Evolutionary conservation across 1,284 basidiomycete species (phyloP), one percentile per base, ranked within the genome.

Genomic region (Trichosporon ovoides): DNA sequence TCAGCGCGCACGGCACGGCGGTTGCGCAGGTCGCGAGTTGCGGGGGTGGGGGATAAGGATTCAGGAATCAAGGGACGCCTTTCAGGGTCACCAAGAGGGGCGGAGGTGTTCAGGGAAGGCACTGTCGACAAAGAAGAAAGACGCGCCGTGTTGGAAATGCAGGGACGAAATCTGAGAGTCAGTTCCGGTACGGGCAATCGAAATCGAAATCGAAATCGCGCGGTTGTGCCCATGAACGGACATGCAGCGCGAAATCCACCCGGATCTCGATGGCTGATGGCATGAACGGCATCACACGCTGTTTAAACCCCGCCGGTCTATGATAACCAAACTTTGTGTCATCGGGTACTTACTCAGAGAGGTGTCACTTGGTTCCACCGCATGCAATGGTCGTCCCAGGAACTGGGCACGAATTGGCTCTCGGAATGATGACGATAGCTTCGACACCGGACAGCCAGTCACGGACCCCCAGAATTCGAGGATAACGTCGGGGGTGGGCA

Each of bases 391-490:
- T 16, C 28, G 24, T 16, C 16, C 43, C 43, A 48, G 43, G 43
- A 48, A 48, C 43, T 48, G 43, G 43, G 43, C 43, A 48, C 43
- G 22, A 48, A 31, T 48, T 48, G 43, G 43, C 43, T 48, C 43
- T 28, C 43, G 43, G 43, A 48, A 31, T 28, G 43, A 48, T 48
- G 43, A 48, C 43, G 43, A 48, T 48, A 48, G 18, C 22, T 48
- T 48, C 24, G 43, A 48, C 12, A 14, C 16, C 24, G 6, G 13
- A 22, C 24, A 48, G 43, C 43, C 43, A 28, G 43, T 28, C 43
- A 48, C 43, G 43, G 18, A 48, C 24, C 24, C 43, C 43, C 13
- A 48, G 28, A 28, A n/a, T n/a, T n/a, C 28, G 28, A 9, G 28
- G 28, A 9, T 9, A 31, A 31, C 28, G 28, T 31, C 28, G 28